Conservation (phyloP, 192 early-diverging fungal species). For the Coemansia guatemalensis region DNA sequence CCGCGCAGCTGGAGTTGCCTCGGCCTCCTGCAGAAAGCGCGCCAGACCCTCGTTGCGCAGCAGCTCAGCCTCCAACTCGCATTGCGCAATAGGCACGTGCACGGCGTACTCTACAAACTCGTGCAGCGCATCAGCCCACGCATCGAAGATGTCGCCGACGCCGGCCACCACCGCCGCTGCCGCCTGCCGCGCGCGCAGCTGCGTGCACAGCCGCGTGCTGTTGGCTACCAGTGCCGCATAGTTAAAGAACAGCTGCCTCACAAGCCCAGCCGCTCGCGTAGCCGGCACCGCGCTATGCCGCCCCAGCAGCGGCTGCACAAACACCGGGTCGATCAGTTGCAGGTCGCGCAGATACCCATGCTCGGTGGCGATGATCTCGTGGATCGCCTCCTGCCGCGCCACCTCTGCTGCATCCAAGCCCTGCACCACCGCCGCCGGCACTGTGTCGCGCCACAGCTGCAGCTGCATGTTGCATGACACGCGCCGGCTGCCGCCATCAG, state of each 20-base stretch:
- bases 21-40: constrained; percentile 75
- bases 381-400: constrained; percentile 66
- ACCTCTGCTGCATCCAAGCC: constrained; percentile 14
- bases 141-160: constrained; percentile 83
- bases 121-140: constrained; percentile 64
- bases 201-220: constrained; percentile 58
- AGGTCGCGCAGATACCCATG: constrained; percentile 86
- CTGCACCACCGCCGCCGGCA: constrained; percentile 34
- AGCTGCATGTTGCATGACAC: constrained; percentile 33
- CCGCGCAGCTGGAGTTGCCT: constrained; percentile 70
- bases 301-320: constrained; percentile 57
- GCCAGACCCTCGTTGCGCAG: constrained; percentile 63
- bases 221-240: constrained; percentile 59
- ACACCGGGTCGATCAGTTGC: constrained; percentile 74
- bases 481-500: constrained; percentile 11
- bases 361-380: constrained; percentile 62
- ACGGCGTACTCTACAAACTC: constrained; percentile 84
- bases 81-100: constrained; percentile 76
- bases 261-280: constrained; percentile 60
- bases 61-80: constrained; percentile 76
- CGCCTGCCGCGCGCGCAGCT: constrained; percentile 59
- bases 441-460: constrained; percentile 52
- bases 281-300: constrained; percentile 54
- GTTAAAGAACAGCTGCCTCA: constrained; percentile 77
- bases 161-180: constrained; percentile 62